Evolutionary conservation across 2,329 filamentous ascomycete species (phyloP).

Genomic region (Lasiodiplodia theobromae): DNA sequence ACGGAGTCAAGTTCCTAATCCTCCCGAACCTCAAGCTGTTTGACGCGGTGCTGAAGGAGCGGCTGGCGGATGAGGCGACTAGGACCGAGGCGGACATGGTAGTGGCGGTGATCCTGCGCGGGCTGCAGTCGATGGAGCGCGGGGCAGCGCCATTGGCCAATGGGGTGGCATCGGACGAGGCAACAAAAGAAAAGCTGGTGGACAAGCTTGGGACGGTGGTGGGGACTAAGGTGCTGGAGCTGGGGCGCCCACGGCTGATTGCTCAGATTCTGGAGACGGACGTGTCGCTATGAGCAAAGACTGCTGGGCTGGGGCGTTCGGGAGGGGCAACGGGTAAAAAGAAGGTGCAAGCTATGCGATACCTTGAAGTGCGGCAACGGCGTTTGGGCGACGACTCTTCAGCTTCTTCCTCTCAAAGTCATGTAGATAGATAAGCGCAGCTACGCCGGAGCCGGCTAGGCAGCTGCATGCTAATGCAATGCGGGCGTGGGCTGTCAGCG

Average conservation of each 20-base stretch:
- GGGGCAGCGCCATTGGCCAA: slow-evolving; percentile 40
- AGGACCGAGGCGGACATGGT: slow-evolving; percentile 68
- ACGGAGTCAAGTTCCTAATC: slow-evolving; percentile 69
- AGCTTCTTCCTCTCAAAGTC: background rate
- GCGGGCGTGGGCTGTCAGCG: slow-evolving; percentile 6
- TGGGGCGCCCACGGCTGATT: slow-evolving; percentile 46
- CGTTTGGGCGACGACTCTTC: slow-evolving; percentile 8
- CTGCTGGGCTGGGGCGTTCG: slow-evolving; percentile 13
- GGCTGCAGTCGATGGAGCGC: slow-evolving; percentile 60
- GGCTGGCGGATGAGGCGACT: slow-evolving; percentile 60
- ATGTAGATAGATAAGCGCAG: background rate
- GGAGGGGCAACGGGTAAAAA: slow-evolving; percentile 14
- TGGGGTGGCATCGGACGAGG: slow-evolving; percentile 50
- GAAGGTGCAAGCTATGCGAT: slow-evolving; percentile 3
- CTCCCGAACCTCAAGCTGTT: slow-evolving; percentile 72
- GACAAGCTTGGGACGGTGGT: slow-evolving; percentile 55
- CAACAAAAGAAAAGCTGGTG: slow-evolving; percentile 49
- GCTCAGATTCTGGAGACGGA: slow-evolving; percentile 46
- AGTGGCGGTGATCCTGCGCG: slow-evolving; percentile 62
- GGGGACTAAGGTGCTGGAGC: slow-evolving; percentile 48
- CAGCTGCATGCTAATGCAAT: slow-evolving; percentile 18
- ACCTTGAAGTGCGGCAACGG: background rate
- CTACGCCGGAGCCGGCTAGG: background rate
- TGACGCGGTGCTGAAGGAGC: slow-evolving; percentile 66
- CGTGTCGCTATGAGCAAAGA: slow-evolving; percentile 27